A percentile compares a stretch with the other conserved stretches of the same genome.
phyloP scores from a whole-genome alignment of 768 basidiomycete species.

The Tephrocybe sp. region DNA sequence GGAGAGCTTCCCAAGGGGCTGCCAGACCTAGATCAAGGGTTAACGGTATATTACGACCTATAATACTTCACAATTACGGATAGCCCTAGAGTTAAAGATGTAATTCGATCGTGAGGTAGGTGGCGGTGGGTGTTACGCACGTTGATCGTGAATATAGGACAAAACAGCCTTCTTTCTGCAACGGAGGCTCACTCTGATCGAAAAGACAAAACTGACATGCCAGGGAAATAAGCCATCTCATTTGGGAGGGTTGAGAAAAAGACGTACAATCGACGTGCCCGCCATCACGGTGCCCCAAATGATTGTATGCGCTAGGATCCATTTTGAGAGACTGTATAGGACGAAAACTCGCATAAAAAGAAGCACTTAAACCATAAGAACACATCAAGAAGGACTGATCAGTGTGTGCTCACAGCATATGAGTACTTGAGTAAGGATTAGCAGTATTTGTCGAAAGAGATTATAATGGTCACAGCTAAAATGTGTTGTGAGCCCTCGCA shows the following conservation, averaged over 20 bases:
- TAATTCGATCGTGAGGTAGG: background rate
- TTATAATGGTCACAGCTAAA: background rate
- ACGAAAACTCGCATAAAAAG: slow-evolving; percentile 6
- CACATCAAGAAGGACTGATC: no score
- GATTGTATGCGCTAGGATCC: no score
- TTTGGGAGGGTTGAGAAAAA: no score
- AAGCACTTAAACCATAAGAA: background rate
- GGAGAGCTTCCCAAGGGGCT: slow-evolving; percentile 8
- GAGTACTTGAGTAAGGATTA: slow-evolving; percentile 1
- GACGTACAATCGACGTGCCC: no score
- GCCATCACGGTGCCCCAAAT: no score
- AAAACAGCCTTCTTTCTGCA: background rate
- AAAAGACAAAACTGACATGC: no score
- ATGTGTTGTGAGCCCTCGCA: no score
- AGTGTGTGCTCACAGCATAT: background rate
- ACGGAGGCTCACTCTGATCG: no score
- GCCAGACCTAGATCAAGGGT: background rate
- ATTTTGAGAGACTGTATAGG: background rate
- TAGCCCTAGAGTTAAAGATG: background rate
- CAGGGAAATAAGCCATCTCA: no score
- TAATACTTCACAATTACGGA: background rate
- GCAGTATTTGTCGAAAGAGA: background rate
- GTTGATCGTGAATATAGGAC: background rate
- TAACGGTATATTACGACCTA: background rate
- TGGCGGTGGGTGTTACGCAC: background rate